phyloP scores from a whole-genome alignment of 139 green algal species.

The Chlorella sp. region DNA sequence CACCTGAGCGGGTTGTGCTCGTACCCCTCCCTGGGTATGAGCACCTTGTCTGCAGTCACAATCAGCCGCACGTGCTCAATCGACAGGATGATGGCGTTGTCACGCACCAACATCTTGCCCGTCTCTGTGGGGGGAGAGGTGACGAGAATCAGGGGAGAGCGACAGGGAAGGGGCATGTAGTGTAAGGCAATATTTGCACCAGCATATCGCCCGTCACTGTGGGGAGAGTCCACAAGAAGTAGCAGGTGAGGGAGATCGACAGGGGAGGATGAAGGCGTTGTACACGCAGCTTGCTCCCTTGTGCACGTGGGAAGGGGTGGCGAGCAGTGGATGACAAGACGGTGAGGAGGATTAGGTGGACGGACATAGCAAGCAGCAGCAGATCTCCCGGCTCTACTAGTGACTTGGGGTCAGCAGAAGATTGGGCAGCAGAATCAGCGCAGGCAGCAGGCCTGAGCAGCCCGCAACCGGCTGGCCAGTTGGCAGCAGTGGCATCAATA shows the following conservation, averaged over 20 bases:
- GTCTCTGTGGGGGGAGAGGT: constrained; percentile 34
- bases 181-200: constrained; percentile 35
- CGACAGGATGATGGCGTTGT: constrained; percentile 83
- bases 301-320: too few species aligned
- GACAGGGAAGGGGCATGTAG: neutral
- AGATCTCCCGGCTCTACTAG: constrained; percentile 51
- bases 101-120: constrained; percentile 74
- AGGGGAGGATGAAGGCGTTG: too few species aligned
- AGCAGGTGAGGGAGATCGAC: too few species aligned
- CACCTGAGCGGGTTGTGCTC: constrained; percentile 44
- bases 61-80: constrained; percentile 86
- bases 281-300: too few species aligned
- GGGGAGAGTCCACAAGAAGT: neutral
- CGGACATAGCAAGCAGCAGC: too few species aligned
- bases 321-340: too few species aligned
- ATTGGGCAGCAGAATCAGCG: neutral
- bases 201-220: constrained; percentile 65
- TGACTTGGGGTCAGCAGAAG: neutral
- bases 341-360: too few species aligned
- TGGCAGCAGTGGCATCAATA: too few species aligned
- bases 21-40: constrained; percentile 26
- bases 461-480: too few species aligned
- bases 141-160: neutral
- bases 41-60: constrained; percentile 68
- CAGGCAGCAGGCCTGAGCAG: too few species aligned